phyloP scores from a whole-genome alignment of 352 stramenopile genomes.

The Pythium utonaiense region DNA sequence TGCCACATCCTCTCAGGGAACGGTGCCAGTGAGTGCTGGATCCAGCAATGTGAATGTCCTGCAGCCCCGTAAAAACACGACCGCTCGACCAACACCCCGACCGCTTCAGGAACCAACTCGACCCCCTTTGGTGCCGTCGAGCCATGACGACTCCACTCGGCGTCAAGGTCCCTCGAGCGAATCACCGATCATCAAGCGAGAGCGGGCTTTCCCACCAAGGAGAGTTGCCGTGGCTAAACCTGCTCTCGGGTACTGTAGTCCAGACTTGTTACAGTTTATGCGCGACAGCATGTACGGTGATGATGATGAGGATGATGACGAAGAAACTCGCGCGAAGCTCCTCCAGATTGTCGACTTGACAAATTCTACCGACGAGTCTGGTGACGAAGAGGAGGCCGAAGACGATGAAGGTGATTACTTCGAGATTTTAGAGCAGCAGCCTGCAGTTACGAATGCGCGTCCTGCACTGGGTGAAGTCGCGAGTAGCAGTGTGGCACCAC shows the following conservation, averaged over 20 bases:
- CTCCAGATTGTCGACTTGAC: constrained; percentile 63
- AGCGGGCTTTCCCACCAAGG: neutral
- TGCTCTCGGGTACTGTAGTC: constrained; percentile 10
- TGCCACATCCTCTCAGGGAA: neutral
- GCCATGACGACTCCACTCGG: too few species aligned
- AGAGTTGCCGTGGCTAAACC: constrained; percentile 6
- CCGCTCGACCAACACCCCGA: neutral
- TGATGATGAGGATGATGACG: constrained; percentile 34
- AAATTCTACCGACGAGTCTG: constrained; percentile 50
- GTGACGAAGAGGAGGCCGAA: constrained; percentile 34
- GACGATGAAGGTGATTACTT: constrained; percentile 27
- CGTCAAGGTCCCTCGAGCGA: neutral
- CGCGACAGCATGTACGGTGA: constrained; percentile 29
- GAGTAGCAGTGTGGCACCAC: neutral
- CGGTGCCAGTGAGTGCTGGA: neutral
- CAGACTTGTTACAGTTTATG: constrained; percentile 22
- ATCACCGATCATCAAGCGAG: constrained; percentile 13
- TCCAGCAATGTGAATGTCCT: neutral
- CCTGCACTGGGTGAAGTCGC: neutral
- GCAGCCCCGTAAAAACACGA: neutral
- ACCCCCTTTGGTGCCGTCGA: too few species aligned
- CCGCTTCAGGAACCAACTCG: neutral
- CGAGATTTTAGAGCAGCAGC: constrained; percentile 3
- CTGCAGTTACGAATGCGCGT: neutral
- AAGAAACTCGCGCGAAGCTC: constrained; percentile 37